phyloP scores from a whole-genome alignment of 2,329 filamentous ascomycete genomes.

The Neonectria ditissima region DNA sequence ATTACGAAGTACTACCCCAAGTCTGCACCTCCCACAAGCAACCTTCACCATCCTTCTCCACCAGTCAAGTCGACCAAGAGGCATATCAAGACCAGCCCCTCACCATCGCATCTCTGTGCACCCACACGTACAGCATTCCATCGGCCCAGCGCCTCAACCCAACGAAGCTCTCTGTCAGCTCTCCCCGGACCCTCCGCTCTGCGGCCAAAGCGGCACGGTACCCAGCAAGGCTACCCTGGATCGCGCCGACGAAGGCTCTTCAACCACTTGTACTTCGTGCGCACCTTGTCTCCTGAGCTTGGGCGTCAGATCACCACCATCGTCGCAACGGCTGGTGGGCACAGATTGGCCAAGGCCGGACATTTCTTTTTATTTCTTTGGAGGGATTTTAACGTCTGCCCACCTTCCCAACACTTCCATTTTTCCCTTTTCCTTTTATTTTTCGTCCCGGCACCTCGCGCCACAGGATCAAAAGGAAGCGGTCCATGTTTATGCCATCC shows the following conservation, averaged over 20 bases:
- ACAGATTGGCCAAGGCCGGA: conserved; percentile 3
- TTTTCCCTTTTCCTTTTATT: neutral
- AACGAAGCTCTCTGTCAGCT: conserved; percentile 42
- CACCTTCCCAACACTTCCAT: neutral
- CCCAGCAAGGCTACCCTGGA: conserved; percentile 20
- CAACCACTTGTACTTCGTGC: neutral
- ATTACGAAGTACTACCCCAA: neutral
- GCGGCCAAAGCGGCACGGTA: conserved; percentile 31
- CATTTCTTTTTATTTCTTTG: neutral
- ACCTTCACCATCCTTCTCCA: conserved; percentile 17
- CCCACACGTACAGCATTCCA: conserved; percentile 26
- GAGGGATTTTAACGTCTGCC: neutral
- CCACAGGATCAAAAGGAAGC: conserved; percentile 13
- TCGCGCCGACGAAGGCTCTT: conserved; percentile 23
- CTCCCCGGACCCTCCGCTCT: conserved; percentile 42
- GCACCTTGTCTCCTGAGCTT: conserved; percentile 1
- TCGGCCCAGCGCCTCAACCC: conserved; percentile 32
- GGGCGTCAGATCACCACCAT: conserved; percentile 23
- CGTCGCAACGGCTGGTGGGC: conserved; percentile 12
- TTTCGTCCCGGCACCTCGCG: conserved; percentile 11
- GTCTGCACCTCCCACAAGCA: conserved; percentile 11
- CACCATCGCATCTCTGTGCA: conserved; percentile 17
- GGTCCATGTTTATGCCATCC: conserved; percentile 20
- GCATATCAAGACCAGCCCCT: conserved; percentile 41
- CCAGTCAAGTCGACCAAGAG: conserved; percentile 30